phyloP scores from a whole-genome alignment of 1,139 yeast genomes.

The Protomyces inundatus region DNA sequence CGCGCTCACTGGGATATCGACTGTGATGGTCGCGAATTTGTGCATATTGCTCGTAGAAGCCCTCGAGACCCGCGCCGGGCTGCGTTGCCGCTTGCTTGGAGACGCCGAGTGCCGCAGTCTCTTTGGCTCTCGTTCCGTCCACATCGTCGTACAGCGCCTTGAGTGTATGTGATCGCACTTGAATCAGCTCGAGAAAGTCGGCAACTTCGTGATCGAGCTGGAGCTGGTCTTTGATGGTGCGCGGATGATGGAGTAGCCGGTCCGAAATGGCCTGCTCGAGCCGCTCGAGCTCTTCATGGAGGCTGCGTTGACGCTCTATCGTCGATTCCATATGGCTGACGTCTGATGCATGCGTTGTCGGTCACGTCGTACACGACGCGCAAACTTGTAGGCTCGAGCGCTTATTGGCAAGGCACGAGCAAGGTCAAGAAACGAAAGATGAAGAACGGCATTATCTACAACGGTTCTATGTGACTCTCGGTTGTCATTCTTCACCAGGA shows the following conservation, averaged over 20 bases:
- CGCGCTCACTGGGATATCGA: constrained; percentile 38
- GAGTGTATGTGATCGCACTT: constrained; percentile 40
- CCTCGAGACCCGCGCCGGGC: constrained; percentile 37
- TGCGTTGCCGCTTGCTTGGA: constrained; percentile 28
- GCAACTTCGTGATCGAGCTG: constrained; percentile 68
- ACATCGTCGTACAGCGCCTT: constrained; percentile 33
- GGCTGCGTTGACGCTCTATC: constrained; percentile 33
- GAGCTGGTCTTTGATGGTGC: constrained; percentile 43
- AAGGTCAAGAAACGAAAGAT: too few species aligned
- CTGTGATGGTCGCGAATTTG: constrained; percentile 40
- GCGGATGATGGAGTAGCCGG: constrained; percentile 40
- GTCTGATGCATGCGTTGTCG: background rate
- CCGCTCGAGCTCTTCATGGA: constrained; percentile 42
- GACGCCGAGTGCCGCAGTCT: constrained; percentile 3
- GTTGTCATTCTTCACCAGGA: too few species aligned
- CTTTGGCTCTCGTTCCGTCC: constrained; percentile 30
- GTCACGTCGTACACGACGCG: background rate
- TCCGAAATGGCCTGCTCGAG: constrained; percentile 52
- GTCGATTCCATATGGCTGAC: constrained; percentile 25
- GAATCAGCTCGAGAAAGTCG: constrained; percentile 49
- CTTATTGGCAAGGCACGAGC: too few species aligned
- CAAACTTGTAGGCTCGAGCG: too few species aligned
- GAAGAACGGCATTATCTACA: too few species aligned
- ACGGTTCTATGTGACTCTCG: too few species aligned
- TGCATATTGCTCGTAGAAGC: constrained; percentile 46